Conservation (phyloP, 352 stramenopile species). For the Phytophthora multivora region DNA sequence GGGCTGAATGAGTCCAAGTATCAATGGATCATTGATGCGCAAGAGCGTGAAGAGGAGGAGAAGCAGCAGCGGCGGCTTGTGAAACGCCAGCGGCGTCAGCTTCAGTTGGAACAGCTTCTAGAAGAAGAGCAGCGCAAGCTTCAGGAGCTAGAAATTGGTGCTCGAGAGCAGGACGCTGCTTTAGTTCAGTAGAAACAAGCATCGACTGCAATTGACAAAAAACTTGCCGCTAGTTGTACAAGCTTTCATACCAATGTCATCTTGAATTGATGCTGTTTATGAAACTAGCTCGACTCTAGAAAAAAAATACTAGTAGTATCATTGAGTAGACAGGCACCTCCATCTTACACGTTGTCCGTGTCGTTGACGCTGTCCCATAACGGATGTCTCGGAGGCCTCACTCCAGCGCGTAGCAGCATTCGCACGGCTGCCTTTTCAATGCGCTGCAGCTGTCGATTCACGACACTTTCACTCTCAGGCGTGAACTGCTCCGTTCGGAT, state of each 20-base stretch:
- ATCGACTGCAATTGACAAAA: background rate
- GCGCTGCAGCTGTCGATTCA: slow-evolving; percentile 74
- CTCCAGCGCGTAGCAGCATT: slow-evolving; percentile 48
- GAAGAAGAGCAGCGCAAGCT: slow-evolving; percentile 75
- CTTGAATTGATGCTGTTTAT: too few species aligned
- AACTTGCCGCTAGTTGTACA: background rate
- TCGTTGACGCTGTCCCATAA: slow-evolving; percentile 33
- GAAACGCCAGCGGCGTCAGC: slow-evolving; percentile 60
- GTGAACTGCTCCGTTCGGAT: slow-evolving; percentile 93
- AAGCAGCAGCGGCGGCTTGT: slow-evolving; percentile 61
- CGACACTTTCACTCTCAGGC: slow-evolving; percentile 57
- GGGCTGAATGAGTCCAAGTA: slow-evolving; percentile 86
- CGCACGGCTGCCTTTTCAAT: slow-evolving; percentile 68
- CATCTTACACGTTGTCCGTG: slow-evolving; percentile 7
- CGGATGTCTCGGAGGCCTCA: slow-evolving; percentile 49
- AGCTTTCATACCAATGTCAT: background rate
- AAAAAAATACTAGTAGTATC: too few species aligned
- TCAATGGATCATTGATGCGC: slow-evolving; percentile 81
- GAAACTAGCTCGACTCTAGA: too few species aligned
- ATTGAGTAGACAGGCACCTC: background rate
- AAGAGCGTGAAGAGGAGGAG: slow-evolving; percentile 75
- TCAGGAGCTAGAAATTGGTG: slow-evolving; percentile 55
- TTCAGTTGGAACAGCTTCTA: slow-evolving; percentile 71
- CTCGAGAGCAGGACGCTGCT: background rate
- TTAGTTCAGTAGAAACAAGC: slow-evolving; percentile 7